phyloP scores from a whole-genome alignment of 345 rosid species.

The Chamaenerion angustifolium region DNA sequence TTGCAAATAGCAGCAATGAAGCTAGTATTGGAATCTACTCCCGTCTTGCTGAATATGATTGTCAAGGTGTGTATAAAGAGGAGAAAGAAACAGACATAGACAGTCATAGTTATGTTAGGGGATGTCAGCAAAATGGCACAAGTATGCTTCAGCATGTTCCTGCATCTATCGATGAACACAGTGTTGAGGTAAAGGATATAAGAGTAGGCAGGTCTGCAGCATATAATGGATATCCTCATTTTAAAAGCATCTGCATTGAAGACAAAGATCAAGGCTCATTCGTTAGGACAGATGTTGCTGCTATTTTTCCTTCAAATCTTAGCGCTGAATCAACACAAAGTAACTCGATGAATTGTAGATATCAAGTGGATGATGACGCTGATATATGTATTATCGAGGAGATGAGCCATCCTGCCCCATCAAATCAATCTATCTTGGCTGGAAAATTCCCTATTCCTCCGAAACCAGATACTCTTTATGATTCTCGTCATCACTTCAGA shows the following conservation, averaged over 20 bases:
- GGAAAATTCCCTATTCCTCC: constrained; percentile 13
- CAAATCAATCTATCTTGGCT: constrained; percentile 15
- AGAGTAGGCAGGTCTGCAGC: no score
- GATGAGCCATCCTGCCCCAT: constrained; percentile 39
- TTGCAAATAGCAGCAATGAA: constrained; percentile 4
- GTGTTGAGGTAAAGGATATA: no score
- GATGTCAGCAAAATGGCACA: no score
- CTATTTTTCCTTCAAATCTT: constrained; percentile 26
- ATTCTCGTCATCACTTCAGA: constrained; percentile 22
- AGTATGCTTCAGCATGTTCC: no score
- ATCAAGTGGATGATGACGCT: constrained; percentile 49
- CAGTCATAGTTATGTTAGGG: no score
- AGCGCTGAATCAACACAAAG: constrained; percentile 64
- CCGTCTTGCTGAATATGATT: constrained; percentile 4
- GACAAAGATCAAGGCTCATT: constrained; percentile 24
- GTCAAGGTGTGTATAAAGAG: no score
- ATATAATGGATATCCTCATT: no score
- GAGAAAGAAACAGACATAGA: no score
- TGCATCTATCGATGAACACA: no score
- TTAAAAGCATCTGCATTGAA: background rate
- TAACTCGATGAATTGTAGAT: constrained; percentile 41
- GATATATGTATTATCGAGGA: constrained; percentile 73
- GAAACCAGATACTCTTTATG: constrained; percentile 13
- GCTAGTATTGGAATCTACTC: constrained; percentile 9
- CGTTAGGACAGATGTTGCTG: constrained; percentile 19